Evolutionary conservation across 306 rosid genomes (phyloP).

Genomic region (Cucumis melo): DNA sequence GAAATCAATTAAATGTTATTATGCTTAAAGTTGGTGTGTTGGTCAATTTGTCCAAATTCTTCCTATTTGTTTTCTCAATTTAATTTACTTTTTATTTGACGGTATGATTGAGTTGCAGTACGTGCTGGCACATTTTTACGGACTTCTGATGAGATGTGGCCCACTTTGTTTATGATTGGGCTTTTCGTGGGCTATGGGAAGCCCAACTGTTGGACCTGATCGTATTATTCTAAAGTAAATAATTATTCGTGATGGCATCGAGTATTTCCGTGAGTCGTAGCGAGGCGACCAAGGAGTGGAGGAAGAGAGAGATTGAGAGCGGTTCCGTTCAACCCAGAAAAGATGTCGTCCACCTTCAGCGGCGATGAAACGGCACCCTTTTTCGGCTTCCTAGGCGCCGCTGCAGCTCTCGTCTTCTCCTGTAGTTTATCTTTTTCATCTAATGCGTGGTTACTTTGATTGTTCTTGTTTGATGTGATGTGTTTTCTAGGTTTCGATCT

Average conservation of each 20-base stretch:
- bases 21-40: no score
- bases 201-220: neutral
- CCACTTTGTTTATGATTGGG: neutral
- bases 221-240: neutral
- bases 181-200: neutral
- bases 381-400: slow-evolving; percentile 54
- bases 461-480: neutral
- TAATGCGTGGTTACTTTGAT: neutral
- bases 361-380: slow-evolving; percentile 60
- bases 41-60: no score
- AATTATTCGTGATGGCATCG: neutral
- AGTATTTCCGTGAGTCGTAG: neutral
- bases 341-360: slow-evolving; percentile 26
- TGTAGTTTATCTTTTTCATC: neutral
- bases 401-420: slow-evolving; percentile 51
- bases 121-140: neutral
- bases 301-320: neutral
- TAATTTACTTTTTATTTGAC: neutral
- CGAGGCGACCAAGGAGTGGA: neutral
- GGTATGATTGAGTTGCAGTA: neutral
- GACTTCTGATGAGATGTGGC: neutral
- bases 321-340: neutral
- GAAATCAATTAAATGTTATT: no score
- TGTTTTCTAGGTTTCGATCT: neutral
- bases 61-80: neutral